Percentiles rank a stretch among this genome's conserved stretches.
Evolutionary conservation across 2,329 filamentous ascomycete genomes (phyloP).

Genomic region (Tolypocladium cylindrosporum): DNA sequence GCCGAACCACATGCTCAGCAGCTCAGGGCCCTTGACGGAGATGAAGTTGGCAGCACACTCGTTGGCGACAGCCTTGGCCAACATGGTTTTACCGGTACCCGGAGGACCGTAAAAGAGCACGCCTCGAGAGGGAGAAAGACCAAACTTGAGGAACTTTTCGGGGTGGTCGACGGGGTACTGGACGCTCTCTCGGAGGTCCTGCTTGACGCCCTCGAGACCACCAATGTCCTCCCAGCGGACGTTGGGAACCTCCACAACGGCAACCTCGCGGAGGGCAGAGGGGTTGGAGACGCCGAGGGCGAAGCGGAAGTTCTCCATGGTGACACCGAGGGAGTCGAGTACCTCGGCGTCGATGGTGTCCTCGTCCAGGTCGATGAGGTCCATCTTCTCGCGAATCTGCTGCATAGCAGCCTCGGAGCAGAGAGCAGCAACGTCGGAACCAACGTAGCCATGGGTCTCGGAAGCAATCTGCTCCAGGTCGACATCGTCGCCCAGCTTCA

Average conservation of each 20-base stretch:
- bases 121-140: conserved; percentile 93
- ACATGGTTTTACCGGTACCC: conserved; percentile 99
- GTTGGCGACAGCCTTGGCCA: conserved; percentile 98
- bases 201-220: conserved; percentile 96
- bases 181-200: conserved; percentile 96
- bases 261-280: conserved; percentile 95
- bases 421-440: conserved; percentile 94
- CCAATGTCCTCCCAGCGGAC: conserved; percentile 99
- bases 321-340: conserved; percentile 93
- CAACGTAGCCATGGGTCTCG: conserved; percentile 98
- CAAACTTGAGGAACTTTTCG: conserved; percentile 99
- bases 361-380: conserved; percentile 96
- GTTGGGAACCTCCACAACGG: conserved; percentile 97
- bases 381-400: conserved; percentile 99
- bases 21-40: conserved; percentile 95
- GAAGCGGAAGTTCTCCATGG: conserved; percentile 99
- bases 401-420: conserved; percentile 99
- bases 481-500: conserved; percentile 96
- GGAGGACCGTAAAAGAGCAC: conserved; percentile 98
- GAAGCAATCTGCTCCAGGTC: conserved; percentile 94
- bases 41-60: conserved; percentile 99
- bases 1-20: conserved; percentile 99
- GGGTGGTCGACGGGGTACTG: conserved; percentile 99
- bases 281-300: conserved; percentile 97
- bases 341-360: conserved; percentile 99